These are phyloP conservation scores for Populus deltoides DNA, from an alignment of 345 rosid genomes.

Conservation along the genomic window DNA sequence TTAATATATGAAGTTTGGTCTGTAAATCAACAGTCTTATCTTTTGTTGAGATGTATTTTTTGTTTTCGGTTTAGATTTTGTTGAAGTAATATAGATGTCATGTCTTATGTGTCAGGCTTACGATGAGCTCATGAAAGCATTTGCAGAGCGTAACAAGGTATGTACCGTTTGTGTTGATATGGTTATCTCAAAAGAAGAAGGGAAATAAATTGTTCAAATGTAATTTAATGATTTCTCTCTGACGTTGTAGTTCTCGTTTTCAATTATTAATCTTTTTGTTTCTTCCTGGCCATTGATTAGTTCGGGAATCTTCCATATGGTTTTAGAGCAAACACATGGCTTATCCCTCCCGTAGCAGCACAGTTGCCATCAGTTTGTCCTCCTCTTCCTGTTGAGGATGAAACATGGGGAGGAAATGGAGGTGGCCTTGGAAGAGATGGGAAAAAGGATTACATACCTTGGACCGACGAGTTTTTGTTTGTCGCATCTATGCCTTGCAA, in stretches of 20 bases:
- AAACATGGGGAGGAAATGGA: conserved; percentile 88
- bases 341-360: conserved; percentile 74
- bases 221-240: not conserved
- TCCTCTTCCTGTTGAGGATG: conserved; percentile 81
- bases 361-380: conserved; percentile 69
- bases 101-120: conserved; percentile 61
- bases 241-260: not conserved
- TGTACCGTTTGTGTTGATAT: not conserved
- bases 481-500: conserved; percentile 88
- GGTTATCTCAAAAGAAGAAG: not conserved
- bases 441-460: not conserved
- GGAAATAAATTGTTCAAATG: not conserved
- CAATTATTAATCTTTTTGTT: conserved; percentile 5
- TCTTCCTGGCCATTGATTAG: conserved; percentile 34
- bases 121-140: conserved; percentile 80
- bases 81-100: conserved; percentile 8
- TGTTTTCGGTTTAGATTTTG: not conserved
- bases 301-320: conserved; percentile 99
- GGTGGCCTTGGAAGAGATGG: conserved; percentile 62
- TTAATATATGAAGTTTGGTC: not conserved
- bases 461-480: conserved; percentile 60
- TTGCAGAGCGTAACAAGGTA: conserved; percentile 92
- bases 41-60: not conserved
- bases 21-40: not conserved
- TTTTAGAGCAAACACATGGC: conserved; percentile 98